Percentiles rank a stretch among this genome's conserved stretches.
These are phyloP conservation scores for Oryza officinalis DNA, from an alignment of 176 grass and related monocot species.

Conservation along the genomic window DNA sequence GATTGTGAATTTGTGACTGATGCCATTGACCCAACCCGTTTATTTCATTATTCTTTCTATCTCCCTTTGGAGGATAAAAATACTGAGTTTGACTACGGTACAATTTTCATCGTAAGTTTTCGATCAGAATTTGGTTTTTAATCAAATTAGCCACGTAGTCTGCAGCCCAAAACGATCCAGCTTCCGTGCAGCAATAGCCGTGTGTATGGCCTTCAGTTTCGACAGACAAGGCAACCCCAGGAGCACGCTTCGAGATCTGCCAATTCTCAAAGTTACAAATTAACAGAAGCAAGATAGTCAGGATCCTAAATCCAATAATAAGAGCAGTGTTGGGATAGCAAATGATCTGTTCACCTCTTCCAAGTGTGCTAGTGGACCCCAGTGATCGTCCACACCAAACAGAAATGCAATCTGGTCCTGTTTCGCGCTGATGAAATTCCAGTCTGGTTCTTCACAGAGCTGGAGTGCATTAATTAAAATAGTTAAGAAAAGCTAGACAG, in stretches of 20 bases:
- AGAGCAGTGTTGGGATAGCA: slow-evolving; percentile 15
- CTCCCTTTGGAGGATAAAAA: background rate
- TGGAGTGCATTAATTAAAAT: slow-evolving; percentile 35
- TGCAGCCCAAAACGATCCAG: slow-evolving; percentile 74
- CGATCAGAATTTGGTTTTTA: slow-evolving; percentile 35
- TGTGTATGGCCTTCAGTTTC: slow-evolving; percentile 87
- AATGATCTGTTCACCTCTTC: slow-evolving; percentile 67
- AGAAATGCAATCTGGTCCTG: slow-evolving; percentile 69
- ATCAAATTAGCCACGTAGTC: slow-evolving; percentile 47
- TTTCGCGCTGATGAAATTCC: slow-evolving; percentile 68
- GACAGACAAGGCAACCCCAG: slow-evolving; percentile 51
- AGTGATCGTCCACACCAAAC: slow-evolving; percentile 84
- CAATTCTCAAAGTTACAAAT: background rate
- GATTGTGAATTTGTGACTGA: background rate
- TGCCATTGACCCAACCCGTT: background rate
- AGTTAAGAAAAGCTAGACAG: slow-evolving; percentile 24
- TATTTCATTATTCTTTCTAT: background rate
- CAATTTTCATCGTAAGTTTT: slow-evolving; percentile 8
- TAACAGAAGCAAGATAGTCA: background rate
- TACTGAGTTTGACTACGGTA: background rate
- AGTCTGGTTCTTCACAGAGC: slow-evolving; percentile 79
- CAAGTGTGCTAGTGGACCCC: slow-evolving; percentile 76
- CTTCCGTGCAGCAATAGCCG: slow-evolving; percentile 71
- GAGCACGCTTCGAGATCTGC: slow-evolving; percentile 54
- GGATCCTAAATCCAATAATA: background rate